Evolutionary conservation across 2,329 filamentous ascomycete species (phyloP).

Genomic region (Colletotrichum eleusines): DNA sequence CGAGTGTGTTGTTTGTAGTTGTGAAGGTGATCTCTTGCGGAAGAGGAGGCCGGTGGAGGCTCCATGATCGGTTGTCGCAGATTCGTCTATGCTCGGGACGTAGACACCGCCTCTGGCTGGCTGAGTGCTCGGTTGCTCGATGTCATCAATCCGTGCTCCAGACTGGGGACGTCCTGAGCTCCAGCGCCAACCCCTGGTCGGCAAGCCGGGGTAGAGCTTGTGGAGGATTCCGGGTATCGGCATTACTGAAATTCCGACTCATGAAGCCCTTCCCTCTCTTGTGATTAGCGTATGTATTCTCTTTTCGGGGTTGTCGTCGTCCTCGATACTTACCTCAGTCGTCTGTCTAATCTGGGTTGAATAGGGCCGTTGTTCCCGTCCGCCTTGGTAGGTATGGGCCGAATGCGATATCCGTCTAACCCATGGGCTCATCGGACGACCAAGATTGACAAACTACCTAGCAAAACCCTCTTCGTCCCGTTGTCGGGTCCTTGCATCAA

Average conservation of each 20-base stretch:
- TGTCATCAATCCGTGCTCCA: constrained; percentile 38
- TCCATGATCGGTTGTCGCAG: constrained; percentile 41
- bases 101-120: constrained; percentile 40
- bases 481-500: background rate
- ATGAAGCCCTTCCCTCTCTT: constrained; percentile 1
- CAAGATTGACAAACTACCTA: background rate
- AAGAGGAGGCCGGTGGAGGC: constrained; percentile 31
- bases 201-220: constrained; percentile 28
- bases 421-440: background rate
- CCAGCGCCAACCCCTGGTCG: constrained; percentile 39
- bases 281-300: background rate
- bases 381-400: constrained; percentile 3
- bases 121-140: constrained; percentile 41
- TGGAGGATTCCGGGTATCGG: constrained; percentile 26
- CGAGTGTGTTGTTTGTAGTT: constrained; percentile 13
- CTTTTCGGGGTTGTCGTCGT: background rate
- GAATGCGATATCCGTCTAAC: background rate
- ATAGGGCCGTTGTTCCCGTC: background rate
- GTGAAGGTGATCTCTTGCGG: constrained; percentile 31
- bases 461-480: background rate
- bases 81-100: constrained; percentile 38
- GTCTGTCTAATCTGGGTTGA: background rate
- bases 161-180: constrained; percentile 37
- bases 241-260: constrained; percentile 30
- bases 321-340: background rate